Base-by-base conservation (phyloP, 768 basidiomycete genomes). In the Sarcomyxa edulis region DNA sequence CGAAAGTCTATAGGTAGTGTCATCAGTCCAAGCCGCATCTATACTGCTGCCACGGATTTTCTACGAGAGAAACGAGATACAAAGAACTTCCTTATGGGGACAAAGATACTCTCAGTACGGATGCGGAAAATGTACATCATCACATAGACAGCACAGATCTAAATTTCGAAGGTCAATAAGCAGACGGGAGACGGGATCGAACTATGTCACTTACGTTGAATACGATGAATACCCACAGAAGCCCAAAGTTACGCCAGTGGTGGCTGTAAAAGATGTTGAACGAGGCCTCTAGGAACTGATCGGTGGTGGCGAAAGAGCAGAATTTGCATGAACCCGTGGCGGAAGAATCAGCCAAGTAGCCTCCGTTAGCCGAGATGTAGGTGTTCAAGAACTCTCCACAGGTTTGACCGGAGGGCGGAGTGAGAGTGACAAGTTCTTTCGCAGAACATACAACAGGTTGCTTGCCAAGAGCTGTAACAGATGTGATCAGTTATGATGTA, bases 241-340 rank as follows among this genome's bases (percentile, higher is more conserved):
- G 51, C 1, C 74, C 74, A 38, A 71, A 65, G 49, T 78, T 54
- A 25, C 75, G 57, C 74, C 75, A 79, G 32, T 68, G 64, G 29
- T 60, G 48, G 19, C 59, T 58, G 27, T 82, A 88, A 31, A 53
- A 65, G 24, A 86, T 80, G 47, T 78, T 81, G 59, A 88, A 83
- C 43, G 49, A 60, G 9, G 48, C 45, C 4, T 49, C 58, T 39
- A 85, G 58, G 63, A 74, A 85, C 35, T 71, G 52, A 47, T 83
- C 69, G 3, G 79, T 78, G 3, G 62, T 70, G 5, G 62, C 48
- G 23, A 67, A 65, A 1, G 74, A 60, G 46, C 83, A 84, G 53
- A 75, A 82, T 8, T 62, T 46, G 54, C 84, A 89, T 6, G 49
- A 58, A 5, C 57, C 48, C 0, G 68, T 68, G 2, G 80, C 72